Conservation (phyloP, 345 rosid species). For the sweet orange (Citrus sinensis) region DVS_A1.0 CM039161.1:4257001-4257500, state of each 20-base stretch:
- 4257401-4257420: slow-evolving; percentile 82
- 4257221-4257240: neutral
- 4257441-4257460: slow-evolving; percentile 97
- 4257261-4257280: neutral
- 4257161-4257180: neutral
- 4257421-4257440: slow-evolving; percentile 91
- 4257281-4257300: neutral
- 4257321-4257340: neutral
- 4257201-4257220: neutral
- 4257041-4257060: too few relatives aligned
- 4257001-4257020: too few relatives aligned
- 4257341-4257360: slow-evolving; percentile 4
- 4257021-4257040: too few relatives aligned
- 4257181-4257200: neutral
- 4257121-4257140: too few relatives aligned
- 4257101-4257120: too few relatives aligned
- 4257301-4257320: neutral
- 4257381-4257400: slow-evolving; percentile 74
- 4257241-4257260: neutral
- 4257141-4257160: neutral
- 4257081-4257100: too few relatives aligned
- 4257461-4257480: slow-evolving; percentile 17
- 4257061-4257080: too few relatives aligned
- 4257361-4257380: slow-evolving; percentile 28
- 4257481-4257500: neutral